A percentile compares a stretch with the other conserved stretches of the same genome.
Evolutionary conservation across 2,329 filamentous ascomycete genomes (phyloP).

Genomic region (Didymellaceae sp.): DNA sequence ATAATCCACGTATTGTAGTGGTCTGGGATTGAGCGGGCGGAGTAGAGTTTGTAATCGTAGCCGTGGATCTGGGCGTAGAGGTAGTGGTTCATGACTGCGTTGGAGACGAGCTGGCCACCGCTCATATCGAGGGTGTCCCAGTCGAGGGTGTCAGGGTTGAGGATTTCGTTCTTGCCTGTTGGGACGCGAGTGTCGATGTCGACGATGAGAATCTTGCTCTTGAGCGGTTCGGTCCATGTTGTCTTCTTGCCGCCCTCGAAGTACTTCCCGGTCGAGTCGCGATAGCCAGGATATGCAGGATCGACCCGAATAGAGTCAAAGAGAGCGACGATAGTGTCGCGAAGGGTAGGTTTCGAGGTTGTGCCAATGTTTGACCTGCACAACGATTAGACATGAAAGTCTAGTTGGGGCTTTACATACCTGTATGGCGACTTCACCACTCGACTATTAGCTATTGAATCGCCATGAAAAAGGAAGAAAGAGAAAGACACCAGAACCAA

Average conservation of each 20-base stretch:
- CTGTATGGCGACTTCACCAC: constrained; percentile 16
- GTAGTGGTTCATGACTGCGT: constrained; percentile 23
- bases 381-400: not conserved
- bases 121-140: constrained; percentile 16
- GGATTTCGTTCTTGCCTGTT: constrained; percentile 37
- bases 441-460: constrained; percentile 5
- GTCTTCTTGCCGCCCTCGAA: constrained; percentile 11
- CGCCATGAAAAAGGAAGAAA: constrained; percentile 19
- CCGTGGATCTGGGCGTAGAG: constrained; percentile 41
- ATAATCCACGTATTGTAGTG: constrained; percentile 54
- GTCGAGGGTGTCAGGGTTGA: constrained; percentile 49
- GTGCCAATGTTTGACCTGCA: constrained; percentile 2
- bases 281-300: constrained; percentile 15
- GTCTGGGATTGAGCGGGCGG: constrained; percentile 44
- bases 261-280: constrained; percentile 21
- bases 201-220: constrained; percentile 34
- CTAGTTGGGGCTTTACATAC: constrained; percentile 3
- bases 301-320: constrained; percentile 27
- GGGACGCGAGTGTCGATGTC: constrained; percentile 43
- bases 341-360: constrained; percentile 13
- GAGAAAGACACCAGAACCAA: constrained; percentile 16
- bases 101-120: constrained; percentile 40
- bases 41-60: constrained; percentile 56
- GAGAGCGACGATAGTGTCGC: constrained; percentile 23
- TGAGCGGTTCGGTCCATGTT: constrained; percentile 32